Percentiles rank a stretch among this genome's conserved stretches.
These are phyloP conservation scores for Alloteropsis semialata DNA, from an alignment of 176 grass and related monocot genomes.

Conservation along the genomic window DNA sequence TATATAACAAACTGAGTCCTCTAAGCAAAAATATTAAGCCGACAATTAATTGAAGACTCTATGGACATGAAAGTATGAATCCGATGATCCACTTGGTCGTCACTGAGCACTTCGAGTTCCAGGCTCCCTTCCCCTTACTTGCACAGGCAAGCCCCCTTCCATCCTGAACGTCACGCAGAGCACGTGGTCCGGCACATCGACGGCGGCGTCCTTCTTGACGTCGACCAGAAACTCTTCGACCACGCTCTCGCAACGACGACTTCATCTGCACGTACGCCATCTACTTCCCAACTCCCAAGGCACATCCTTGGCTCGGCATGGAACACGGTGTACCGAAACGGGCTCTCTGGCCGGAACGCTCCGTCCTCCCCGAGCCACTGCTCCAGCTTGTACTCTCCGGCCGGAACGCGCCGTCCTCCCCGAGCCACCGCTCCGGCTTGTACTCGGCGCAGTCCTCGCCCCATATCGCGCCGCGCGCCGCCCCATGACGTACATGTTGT, in stretches of 20 bases:
- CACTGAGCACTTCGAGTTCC: neutral
- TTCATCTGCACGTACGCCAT: constrained; percentile 3
- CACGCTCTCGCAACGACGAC: neutral
- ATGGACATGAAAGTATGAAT: neutral
- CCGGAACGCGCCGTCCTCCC: neutral
- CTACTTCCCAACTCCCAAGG: constrained; percentile 51
- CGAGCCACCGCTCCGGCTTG: constrained; percentile 50
- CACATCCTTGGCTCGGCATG: constrained; percentile 45
- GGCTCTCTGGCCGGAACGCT: constrained; percentile 25
- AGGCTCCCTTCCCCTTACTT: too few species aligned
- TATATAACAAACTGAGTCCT: too few species aligned
- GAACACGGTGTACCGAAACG: constrained; percentile 42
- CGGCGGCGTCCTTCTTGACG: too few species aligned
- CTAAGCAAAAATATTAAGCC: too few species aligned
- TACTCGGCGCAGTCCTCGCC: constrained; percentile 45
- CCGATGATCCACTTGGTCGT: neutral
- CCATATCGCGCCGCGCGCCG: constrained; percentile 31
- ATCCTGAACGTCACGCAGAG: too few species aligned
- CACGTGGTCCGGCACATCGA: too few species aligned
- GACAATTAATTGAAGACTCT: too few species aligned
- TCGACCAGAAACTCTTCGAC: neutral
- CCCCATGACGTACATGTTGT: constrained; percentile 42
- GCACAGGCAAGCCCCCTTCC: too few species aligned
- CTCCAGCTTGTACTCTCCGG: constrained; percentile 45
- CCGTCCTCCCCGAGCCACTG: constrained; percentile 26